Percentiles rank a stretch among this genome's conserved stretches.
Evolutionary conservation across 306 rosid species (phyloP).

Genomic region (Hippophae tibetana): DNA sequence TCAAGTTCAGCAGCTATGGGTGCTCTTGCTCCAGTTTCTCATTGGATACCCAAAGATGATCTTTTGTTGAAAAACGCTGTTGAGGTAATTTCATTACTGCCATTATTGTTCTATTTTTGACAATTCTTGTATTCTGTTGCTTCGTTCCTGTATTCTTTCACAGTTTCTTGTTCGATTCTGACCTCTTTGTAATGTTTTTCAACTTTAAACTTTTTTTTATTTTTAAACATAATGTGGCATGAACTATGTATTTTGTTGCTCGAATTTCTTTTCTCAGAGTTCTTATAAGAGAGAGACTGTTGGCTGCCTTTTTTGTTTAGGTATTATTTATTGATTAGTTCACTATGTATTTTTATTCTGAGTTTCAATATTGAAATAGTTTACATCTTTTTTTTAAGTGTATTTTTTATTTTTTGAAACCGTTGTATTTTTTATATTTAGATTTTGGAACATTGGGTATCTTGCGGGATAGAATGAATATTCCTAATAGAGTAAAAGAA

Average conservation of each 20-base stretch:
- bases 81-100: slow-evolving; percentile 42
- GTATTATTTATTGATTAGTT: background rate
- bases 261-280: background rate
- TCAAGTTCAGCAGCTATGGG: slow-evolving; percentile 37
- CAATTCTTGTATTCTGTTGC: background rate
- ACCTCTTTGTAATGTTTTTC: background rate
- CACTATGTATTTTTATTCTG: background rate
- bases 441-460: slow-evolving; percentile 3
- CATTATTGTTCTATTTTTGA: slow-evolving; percentile 1
- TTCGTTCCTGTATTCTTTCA: background rate
- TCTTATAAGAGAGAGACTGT: background rate
- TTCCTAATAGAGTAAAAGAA: background rate
- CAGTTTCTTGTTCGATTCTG: background rate
- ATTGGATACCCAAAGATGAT: slow-evolving; percentile 79
- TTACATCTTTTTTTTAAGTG: background rate
- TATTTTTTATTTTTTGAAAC: background rate
- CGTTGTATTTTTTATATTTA: background rate
- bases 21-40: slow-evolving; percentile 45
- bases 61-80: slow-evolving; percentile 73
- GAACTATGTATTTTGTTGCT: background rate
- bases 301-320: background rate
- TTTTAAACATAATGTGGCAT: background rate
- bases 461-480: background rate
- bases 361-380: background rate
- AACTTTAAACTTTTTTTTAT: background rate